Evolutionary conservation across 441 rosid species (phyloP), one percentile per base, ranked within the genome.

Genomic region (Geranium incanum): DNA sequence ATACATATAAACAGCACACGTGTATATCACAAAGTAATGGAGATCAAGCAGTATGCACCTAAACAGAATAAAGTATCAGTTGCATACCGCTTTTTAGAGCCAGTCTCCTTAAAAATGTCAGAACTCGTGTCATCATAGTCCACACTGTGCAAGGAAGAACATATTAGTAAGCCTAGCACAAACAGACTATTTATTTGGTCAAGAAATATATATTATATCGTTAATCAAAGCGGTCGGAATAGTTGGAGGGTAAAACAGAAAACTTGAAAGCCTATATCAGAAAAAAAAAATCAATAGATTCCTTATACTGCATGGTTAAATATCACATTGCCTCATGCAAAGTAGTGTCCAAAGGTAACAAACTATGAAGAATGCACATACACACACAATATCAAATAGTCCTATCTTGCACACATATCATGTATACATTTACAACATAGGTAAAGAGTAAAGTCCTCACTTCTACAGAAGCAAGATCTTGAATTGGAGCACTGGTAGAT

Each of bases 51-150:
- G 11, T 13, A 23, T 28, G 39, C n/a, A 65, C 15, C 15, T 65
- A 11, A 19, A 36, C 9, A 6, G 11, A 12, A 19, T 64, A 55
- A 37, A 74, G 18, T 36, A 45, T 11, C 50, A 50, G 64, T 8
- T 18, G 16, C 16, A 6, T 76, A 95, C 99, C 97, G 86, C 85
- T 95, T 95, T 83, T 85, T 92, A 59, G 90, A 85, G 75, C 85
- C 77, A 75, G 85, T 79, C 71, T 92, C 97, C 86, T 90, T 92
- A 64, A 71, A 80, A 68, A 78, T 83, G 66, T 90, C 92, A 45
- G 91, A 86, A 70, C 92, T 88, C 78, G 91, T 80, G 69, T 83
- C 93, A 85, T 89, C 97, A 67, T 84, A 81, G 70, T 88, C 92
- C 70, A 13, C 72, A 57, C 99, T 95, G 65, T 12, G 6, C 65